A percentile compares a stretch with the other conserved stretches of the same genome.
These are phyloP conservation scores for Lactarius sp. DNA, from an alignment of 768 basidiomycete species.

Conservation along the genomic window DNA sequence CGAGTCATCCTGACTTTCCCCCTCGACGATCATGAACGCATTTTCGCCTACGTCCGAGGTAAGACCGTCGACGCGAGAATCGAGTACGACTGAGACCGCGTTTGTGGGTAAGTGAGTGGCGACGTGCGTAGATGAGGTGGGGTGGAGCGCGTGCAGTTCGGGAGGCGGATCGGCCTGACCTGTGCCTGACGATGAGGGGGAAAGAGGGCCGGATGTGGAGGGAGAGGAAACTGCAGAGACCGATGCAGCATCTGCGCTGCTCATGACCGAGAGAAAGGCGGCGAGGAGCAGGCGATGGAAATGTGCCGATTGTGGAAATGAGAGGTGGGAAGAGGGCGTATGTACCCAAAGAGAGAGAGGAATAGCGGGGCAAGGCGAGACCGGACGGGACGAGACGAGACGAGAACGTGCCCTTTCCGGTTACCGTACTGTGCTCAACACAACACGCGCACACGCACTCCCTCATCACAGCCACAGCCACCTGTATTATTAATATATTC, in stretches of 20 bases:
- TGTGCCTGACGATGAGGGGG: slow-evolving; percentile 30
- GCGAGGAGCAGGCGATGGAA: slow-evolving; percentile 13
- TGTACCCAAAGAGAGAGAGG: slow-evolving; percentile 7
- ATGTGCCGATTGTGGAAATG: slow-evolving; percentile 12
- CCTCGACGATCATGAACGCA: slow-evolving; percentile 24
- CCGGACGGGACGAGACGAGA: slow-evolving; percentile 1
- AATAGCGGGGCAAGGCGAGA: neutral
- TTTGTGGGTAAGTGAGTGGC: slow-evolving; percentile 22
- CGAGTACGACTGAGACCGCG: slow-evolving; percentile 12
- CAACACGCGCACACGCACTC: slow-evolving; percentile 4
- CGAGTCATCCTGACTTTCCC: slow-evolving; percentile 20
- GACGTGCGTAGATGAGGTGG: slow-evolving; percentile 31
- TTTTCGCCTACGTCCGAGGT: slow-evolving; percentile 20
- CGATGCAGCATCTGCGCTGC: slow-evolving; percentile 36
- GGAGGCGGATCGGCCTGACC: slow-evolving; percentile 31
- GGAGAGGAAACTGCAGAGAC: slow-evolving; percentile 31
- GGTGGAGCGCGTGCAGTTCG: slow-evolving; percentile 15
- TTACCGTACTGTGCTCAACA: neutral
- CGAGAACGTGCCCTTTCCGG: slow-evolving; percentile 21
- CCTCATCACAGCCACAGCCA: neutral
- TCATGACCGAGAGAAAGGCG: slow-evolving; percentile 35
- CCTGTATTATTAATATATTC: neutral
- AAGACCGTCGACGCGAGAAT: slow-evolving; percentile 12
- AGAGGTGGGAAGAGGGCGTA: slow-evolving; percentile 9
- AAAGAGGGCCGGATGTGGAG: slow-evolving; percentile 32